Conservation (phyloP, 2,329 filamentous ascomycete genomes). For the Ceratocystis harringtonii region DNA sequence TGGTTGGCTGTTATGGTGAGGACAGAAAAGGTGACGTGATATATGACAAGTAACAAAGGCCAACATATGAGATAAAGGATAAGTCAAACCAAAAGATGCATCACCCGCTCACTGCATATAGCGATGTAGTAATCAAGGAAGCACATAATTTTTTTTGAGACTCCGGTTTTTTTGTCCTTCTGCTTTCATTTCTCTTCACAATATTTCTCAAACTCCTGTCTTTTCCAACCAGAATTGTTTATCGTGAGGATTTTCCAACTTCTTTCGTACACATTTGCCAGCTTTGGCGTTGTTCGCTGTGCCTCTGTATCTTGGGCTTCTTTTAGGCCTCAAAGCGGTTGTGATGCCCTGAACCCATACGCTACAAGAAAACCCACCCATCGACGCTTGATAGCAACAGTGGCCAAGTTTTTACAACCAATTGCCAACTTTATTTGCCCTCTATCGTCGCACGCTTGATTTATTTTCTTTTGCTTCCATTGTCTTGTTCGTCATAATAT, state of each 20-base stretch:
- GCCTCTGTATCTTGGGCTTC: background rate
- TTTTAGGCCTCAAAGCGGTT: background rate
- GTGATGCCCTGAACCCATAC: background rate
- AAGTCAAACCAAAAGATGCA: background rate
- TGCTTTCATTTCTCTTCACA: background rate
- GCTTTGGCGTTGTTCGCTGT: background rate
- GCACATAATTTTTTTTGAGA: background rate
- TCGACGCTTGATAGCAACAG: background rate
- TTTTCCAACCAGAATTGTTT: background rate
- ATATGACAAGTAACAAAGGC: background rate
- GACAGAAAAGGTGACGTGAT: background rate
- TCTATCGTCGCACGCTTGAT: background rate
- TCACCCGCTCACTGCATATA: background rate
- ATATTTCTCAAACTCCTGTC: background rate
- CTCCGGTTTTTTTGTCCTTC: slow-evolving; percentile 5
- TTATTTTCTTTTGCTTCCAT: background rate
- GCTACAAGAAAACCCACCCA: background rate
- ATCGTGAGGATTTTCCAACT: background rate
- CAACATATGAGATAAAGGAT: background rate
- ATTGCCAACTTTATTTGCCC: background rate
- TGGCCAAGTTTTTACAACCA: background rate
- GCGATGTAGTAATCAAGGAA: background rate
- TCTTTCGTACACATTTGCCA: background rate
- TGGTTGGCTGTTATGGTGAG: no score
- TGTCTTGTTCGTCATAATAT: background rate